These are phyloP conservation scores for Colletotrichum sp. DNA, from an alignment of 2,329 filamentous ascomycete species.

Conservation along the genomic window DNA sequence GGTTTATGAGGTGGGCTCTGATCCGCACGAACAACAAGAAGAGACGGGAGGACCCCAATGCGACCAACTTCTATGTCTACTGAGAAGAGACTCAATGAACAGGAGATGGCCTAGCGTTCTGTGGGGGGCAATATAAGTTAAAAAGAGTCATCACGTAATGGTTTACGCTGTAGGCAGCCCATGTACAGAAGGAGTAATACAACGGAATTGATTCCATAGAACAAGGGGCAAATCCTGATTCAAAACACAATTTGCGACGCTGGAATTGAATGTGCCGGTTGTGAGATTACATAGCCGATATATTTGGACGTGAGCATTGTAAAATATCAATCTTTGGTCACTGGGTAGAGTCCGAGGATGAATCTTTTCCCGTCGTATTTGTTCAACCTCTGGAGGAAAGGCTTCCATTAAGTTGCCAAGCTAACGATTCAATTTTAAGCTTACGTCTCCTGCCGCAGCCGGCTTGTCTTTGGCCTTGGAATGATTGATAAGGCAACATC, in stretches of 20 bases:
- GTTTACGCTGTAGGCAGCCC: background rate
- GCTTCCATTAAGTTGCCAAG: background rate
- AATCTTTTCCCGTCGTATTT: background rate
- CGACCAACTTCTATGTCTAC: slow-evolving; percentile 33
- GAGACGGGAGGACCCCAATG: slow-evolving; percentile 23
- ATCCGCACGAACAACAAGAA: slow-evolving; percentile 40
- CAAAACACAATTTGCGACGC: rapidly evolving
- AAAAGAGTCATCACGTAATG: background rate
- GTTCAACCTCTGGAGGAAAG: rapidly evolving
- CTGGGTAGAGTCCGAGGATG: background rate
- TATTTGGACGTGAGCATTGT: background rate
- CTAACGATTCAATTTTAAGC: background rate
- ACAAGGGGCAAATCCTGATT: background rate
- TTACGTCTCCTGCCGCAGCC: background rate
- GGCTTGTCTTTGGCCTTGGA: background rate
- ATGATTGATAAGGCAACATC: background rate
- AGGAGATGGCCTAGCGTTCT: background rate
- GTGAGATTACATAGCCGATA: background rate
- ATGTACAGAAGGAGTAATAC: background rate
- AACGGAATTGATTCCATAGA: background rate
- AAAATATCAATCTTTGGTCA: background rate
- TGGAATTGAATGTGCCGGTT: too few relatives aligned
- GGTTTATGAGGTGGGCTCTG: slow-evolving; percentile 38
- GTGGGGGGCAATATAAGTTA: rapidly evolving
- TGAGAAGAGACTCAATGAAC: background rate